Conservation (phyloP, 1,284 basidiomycete species). For the Ceratobasidium sp. region DNA sequence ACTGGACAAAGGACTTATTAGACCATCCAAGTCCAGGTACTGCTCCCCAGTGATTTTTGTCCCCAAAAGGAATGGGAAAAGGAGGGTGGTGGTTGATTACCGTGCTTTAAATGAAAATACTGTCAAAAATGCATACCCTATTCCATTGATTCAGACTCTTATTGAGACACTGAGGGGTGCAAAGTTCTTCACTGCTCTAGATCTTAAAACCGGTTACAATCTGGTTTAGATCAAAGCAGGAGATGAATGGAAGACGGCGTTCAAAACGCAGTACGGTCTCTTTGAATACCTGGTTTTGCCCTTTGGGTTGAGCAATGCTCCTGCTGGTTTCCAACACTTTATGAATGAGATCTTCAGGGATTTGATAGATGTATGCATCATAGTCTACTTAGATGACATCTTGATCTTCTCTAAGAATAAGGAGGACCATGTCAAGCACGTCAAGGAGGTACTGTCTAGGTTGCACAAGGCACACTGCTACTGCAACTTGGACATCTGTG, state of each 20-base stretch:
- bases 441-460: not conserved
- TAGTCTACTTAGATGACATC: conserved; percentile 51
- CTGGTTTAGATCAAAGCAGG: conserved; percentile 43
- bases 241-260: conserved; percentile 49
- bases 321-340: conserved; percentile 40
- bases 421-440: conserved; percentile 14
- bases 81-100: conserved; percentile 36
- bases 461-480: not conserved
- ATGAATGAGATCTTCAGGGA: conserved; percentile 47
- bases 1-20: conserved; percentile 39
- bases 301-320: conserved; percentile 2
- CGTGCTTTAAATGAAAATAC: conserved; percentile 21
- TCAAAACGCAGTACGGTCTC: conserved; percentile 28
- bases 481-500: conserved; percentile 53
- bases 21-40: conserved; percentile 38
- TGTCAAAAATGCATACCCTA: conserved; percentile 44
- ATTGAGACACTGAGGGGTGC: conserved; percentile 42
- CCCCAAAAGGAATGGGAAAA: conserved; percentile 41
- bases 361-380: conserved; percentile 48
- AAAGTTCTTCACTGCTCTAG: conserved; percentile 48
- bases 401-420: conserved; percentile 8
- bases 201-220: conserved; percentile 49
- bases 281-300: conserved; percentile 5
- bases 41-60: conserved; percentile 42
- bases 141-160: conserved; percentile 43